These are phyloP conservation scores for Quaeritorhiza haematococci DNA, from an alignment of 371 early-diverging fungal species.

Conservation along the genomic window DNA sequence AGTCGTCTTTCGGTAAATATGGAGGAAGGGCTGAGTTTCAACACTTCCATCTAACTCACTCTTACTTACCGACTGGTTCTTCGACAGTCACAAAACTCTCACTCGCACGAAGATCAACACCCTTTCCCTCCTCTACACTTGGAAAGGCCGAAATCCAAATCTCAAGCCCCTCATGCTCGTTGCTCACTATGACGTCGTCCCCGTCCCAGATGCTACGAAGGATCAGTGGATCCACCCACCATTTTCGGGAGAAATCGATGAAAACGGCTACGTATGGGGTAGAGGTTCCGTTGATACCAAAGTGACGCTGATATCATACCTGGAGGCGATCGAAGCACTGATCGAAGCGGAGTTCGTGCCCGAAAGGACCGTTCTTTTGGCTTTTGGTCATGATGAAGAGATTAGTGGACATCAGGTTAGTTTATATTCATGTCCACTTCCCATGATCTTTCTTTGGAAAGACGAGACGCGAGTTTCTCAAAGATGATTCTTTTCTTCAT, in stretches of 20 bases:
- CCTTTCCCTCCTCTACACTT: constrained; percentile 21
- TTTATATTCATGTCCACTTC: no score
- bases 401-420: no score
- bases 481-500: no score
- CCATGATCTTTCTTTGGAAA: no score
- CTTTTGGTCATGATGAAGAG: constrained; percentile 42
- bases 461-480: no score
- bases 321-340: constrained; percentile 34
- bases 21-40: no score
- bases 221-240: constrained; percentile 26
- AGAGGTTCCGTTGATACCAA: constrained; percentile 35
- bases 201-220: constrained; percentile 15
- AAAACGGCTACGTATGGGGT: constrained; percentile 27
- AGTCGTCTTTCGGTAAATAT: no score
- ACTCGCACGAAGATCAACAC: constrained; percentile 20
- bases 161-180: constrained; percentile 13
- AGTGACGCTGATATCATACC: constrained; percentile 21
- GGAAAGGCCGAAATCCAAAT: constrained; percentile 19
- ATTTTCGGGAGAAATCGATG: constrained; percentile 23
- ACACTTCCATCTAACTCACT: no score
- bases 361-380: constrained; percentile 20
- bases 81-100: constrained; percentile 6
- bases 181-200: constrained; percentile 36
- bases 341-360: constrained; percentile 20
- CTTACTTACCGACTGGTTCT: neutral